phyloP scores from a whole-genome alignment of 2,329 filamentous ascomycete species.

The Anthostomella pinea region DNA sequence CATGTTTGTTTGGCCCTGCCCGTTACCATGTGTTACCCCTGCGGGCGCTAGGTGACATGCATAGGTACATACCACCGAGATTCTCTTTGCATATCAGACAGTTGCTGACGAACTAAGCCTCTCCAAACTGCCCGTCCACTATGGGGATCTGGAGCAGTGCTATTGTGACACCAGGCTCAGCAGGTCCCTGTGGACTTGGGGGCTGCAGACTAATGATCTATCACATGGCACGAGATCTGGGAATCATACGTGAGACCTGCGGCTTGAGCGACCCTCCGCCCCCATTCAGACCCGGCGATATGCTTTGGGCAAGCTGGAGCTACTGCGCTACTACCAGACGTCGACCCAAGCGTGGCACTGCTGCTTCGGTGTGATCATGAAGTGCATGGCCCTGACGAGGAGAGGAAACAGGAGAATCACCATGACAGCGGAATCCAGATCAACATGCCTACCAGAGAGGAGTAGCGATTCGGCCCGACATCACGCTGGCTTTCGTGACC shows the following conservation, averaged over 20 bases:
- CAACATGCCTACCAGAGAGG: slow-evolving; percentile 18
- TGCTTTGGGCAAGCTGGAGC: slow-evolving; percentile 24
- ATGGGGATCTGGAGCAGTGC: slow-evolving; percentile 1
- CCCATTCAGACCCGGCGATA: slow-evolving; percentile 19
- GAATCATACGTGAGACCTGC: slow-evolving; percentile 33
- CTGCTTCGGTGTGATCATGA: slow-evolving; percentile 25
- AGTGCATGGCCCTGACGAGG: slow-evolving; percentile 23
- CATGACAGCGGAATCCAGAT: no score
- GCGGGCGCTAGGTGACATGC: slow-evolving; percentile 27
- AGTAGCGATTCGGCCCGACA: slow-evolving; percentile 30
- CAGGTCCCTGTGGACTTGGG: slow-evolving; percentile 17
- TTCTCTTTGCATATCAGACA: slow-evolving; percentile 21
- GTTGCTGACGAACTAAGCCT: not conserved
- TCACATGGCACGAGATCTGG: slow-evolving; percentile 53
- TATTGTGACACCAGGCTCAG: slow-evolving; percentile 11
- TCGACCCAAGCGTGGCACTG: slow-evolving; percentile 26
- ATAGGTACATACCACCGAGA: slow-evolving; percentile 18
- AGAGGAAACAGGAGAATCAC: no score
- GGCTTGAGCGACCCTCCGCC: slow-evolving; percentile 31
- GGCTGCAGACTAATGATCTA: slow-evolving; percentile 36
- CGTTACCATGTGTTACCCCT: slow-evolving; percentile 33
- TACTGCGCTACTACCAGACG: slow-evolving; percentile 13
- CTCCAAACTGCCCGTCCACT: slow-evolving; percentile 2
- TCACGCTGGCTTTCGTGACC: slow-evolving; percentile 1
- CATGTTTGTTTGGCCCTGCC: slow-evolving; percentile 19